Conservation (phyloP, 306 rosid genomes). For the Parietaria judaica region DNA sequence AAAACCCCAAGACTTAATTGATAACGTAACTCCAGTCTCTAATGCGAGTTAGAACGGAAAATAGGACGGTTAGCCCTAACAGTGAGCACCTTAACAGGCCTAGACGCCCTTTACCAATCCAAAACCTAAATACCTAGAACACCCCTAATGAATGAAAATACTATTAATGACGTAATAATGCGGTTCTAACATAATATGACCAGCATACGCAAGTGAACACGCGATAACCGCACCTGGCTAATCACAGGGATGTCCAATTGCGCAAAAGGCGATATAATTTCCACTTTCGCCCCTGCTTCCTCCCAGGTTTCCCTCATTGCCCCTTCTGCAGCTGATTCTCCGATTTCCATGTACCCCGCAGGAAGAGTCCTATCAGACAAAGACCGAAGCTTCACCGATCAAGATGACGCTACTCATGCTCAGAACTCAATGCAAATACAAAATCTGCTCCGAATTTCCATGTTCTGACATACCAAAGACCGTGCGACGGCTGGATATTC, state of each 20-base stretch:
- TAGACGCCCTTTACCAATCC: too few relatives aligned
- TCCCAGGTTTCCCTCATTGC: constrained; percentile 94
- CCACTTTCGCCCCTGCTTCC: constrained; percentile 96
- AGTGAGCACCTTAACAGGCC: too few relatives aligned
- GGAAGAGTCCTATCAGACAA: constrained; percentile 75
- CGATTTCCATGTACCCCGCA: constrained; percentile 93
- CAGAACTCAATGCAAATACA: too few relatives aligned
- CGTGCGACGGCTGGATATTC: constrained; percentile 86
- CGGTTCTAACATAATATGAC: constrained; percentile 5
- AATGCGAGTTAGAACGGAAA: too few relatives aligned
- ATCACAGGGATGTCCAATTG: constrained; percentile 92
- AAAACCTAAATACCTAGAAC: too few relatives aligned
- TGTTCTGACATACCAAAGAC: constrained; percentile 68
- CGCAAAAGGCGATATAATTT: constrained; percentile 79
- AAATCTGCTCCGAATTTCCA: neutral
- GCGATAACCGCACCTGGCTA: constrained; percentile 60
- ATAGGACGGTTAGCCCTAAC: too few relatives aligned
- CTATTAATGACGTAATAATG: too few relatives aligned
- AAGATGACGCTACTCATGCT: constrained; percentile 2
- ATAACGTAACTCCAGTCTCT: too few relatives aligned
- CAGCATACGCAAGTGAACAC: constrained; percentile 20
- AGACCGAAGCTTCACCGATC: constrained; percentile 23
- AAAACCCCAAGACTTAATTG: too few relatives aligned
- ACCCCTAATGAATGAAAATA: constrained; percentile 8
- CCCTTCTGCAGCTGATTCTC: constrained; percentile 94